A percentile compares a stretch with the other conserved stretches of the same genome.
phyloP scores from a whole-genome alignment of 768 basidiomycete genomes.

The Boletus tomentosulus region DNA sequence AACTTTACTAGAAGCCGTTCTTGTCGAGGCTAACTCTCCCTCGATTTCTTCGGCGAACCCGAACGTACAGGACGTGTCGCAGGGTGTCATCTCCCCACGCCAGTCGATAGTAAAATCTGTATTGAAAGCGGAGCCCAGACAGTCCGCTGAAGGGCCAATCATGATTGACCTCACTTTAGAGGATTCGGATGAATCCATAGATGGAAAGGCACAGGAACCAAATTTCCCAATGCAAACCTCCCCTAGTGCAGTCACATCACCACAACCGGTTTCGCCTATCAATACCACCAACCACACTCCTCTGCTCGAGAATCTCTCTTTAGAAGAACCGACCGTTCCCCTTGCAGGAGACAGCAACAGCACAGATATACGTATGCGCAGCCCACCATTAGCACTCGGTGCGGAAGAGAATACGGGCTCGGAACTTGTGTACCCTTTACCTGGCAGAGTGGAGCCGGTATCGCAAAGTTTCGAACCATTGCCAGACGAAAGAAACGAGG shows the following conservation, averaged over 20 bases:
- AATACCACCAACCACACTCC: slow-evolving; percentile 16
- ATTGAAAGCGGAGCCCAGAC: background rate
- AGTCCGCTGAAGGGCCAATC: slow-evolving; percentile 14
- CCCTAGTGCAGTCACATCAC: slow-evolving; percentile 1
- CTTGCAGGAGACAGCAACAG: background rate
- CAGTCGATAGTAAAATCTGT: background rate
- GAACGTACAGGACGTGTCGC: background rate
- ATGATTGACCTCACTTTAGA: slow-evolving; percentile 27
- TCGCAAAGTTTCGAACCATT: slow-evolving; percentile 5
- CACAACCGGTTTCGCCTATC: slow-evolving; percentile 6
- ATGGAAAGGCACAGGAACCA: slow-evolving; percentile 7
- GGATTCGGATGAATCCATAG: slow-evolving; percentile 19
- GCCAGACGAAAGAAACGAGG: slow-evolving; percentile 12
- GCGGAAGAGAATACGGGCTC: slow-evolving; percentile 11
- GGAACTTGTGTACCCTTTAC: slow-evolving; percentile 5
- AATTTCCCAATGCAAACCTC: slow-evolving; percentile 7
- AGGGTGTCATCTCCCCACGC: background rate
- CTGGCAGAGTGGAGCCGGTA: background rate
- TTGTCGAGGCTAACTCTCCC: background rate
- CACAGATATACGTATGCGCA: slow-evolving; percentile 22
- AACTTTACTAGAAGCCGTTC: background rate
- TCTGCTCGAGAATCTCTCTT: slow-evolving; percentile 18
- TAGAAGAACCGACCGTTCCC: slow-evolving; percentile 14
- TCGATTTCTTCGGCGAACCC: background rate
- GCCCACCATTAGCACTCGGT: slow-evolving; percentile 10